phyloP scores from a whole-genome alignment of 441 rosid genomes.

The Isatis lusitanica region DNA sequence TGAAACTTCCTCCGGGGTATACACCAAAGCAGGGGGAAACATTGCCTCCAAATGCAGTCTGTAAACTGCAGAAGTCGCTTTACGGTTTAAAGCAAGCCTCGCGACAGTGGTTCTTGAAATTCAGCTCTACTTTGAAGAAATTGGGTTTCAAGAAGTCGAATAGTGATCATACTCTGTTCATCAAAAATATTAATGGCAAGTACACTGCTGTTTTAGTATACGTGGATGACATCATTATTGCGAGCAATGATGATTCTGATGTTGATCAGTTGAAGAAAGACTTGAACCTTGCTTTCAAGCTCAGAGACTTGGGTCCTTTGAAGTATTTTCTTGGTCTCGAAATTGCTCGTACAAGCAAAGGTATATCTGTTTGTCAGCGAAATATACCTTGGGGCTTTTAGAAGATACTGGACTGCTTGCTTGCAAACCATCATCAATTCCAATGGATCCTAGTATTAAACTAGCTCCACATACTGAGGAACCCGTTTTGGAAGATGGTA shows the following conservation, averaged over 20 bases:
- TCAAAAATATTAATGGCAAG: rapidly evolving
- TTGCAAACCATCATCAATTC: not conserved
- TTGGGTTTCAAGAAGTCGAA: not conserved
- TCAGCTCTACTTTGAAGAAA: not conserved
- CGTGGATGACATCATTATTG: not conserved
- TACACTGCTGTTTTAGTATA: not conserved
- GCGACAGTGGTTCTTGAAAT: not conserved
- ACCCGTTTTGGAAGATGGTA: not conserved
- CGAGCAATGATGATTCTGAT: not conserved
- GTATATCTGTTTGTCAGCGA: not conserved
- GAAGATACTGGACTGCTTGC: not conserved
- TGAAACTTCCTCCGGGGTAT: not conserved
- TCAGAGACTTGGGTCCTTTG: not conserved
- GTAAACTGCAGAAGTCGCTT: rapidly evolving
- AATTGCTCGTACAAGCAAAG: not conserved
- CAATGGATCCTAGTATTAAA: not conserved
- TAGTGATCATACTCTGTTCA: not conserved
- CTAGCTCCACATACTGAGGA: not conserved
- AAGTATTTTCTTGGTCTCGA: not conserved
- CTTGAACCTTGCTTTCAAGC: not conserved
- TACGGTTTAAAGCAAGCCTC: not conserved
- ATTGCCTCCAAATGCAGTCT: not conserved
- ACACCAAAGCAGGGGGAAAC: too few relatives aligned
- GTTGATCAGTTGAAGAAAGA: not conserved
- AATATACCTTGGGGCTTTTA: not conserved